These are phyloP conservation scores for Aureobasidium subglaciale DNA, from an alignment of 2,329 filamentous ascomycete genomes.

Conservation along the genomic window DNA sequence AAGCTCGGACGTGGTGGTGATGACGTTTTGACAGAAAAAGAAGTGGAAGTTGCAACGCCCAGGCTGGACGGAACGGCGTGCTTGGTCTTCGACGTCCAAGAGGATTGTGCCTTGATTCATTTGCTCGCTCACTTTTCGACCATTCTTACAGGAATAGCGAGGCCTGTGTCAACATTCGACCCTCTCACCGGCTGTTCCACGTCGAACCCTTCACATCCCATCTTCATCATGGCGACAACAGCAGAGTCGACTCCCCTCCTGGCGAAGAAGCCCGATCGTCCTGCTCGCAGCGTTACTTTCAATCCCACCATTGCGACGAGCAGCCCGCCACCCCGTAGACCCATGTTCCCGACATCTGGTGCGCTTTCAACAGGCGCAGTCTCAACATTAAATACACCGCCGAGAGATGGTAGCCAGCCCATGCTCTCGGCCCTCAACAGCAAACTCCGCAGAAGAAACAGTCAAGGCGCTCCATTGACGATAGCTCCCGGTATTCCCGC, in stretches of 20 bases:
- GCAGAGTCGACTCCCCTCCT: constrained; percentile 16
- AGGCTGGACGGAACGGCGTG: constrained; percentile 12
- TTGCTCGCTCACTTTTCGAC: not conserved
- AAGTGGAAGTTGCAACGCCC: constrained; percentile 9
- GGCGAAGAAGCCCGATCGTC: constrained; percentile 26
- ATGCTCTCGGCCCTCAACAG: constrained; percentile 77
- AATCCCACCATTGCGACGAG: constrained; percentile 53
- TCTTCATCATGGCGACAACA: constrained; percentile 15
- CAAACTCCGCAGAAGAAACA: constrained; percentile 80
- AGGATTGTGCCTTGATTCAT: not conserved
- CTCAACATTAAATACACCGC: constrained; percentile 33
- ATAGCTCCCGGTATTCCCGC: constrained; percentile 34
- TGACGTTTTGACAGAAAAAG: not conserved
- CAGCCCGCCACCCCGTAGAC: constrained; percentile 32
- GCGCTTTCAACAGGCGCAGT: constrained; percentile 24
- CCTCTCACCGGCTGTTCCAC: not conserved
- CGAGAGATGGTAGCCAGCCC: constrained; percentile 41
- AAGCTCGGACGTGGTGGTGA: not conserved
- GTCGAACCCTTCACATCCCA: not conserved
- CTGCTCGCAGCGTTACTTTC: constrained; percentile 65
- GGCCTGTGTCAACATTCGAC: not conserved
- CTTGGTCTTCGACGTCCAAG: not conserved
- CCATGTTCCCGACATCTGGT: constrained; percentile 29
- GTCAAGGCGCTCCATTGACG: constrained; percentile 57
- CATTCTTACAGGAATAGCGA: not conserved